Evolutionary conservation across 768 basidiomycete species (phyloP).

Genomic region (Sarcomyxa edulis): DNA sequence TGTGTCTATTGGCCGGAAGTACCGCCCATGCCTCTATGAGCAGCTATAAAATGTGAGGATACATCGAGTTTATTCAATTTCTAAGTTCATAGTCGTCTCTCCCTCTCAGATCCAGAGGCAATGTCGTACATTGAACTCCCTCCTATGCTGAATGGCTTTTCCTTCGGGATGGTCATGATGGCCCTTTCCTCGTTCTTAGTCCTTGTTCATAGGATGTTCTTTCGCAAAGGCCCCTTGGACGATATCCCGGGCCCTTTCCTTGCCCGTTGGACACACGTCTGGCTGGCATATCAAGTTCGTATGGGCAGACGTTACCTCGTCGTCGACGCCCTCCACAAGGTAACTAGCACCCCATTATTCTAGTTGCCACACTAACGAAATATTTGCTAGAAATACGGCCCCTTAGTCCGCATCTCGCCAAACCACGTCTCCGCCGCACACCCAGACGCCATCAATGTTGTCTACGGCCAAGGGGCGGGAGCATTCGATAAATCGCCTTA

Average conservation of each 20-base stretch:
- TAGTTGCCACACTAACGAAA: background rate
- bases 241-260: slow-evolving; percentile 24
- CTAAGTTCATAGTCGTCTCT: no score
- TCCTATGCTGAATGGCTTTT: slow-evolving; percentile 4
- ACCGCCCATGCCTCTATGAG: no score
- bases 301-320: slow-evolving; percentile 20
- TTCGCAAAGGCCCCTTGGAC: slow-evolving; percentile 7
- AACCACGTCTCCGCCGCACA: slow-evolving; percentile 26
- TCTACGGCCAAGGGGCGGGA: slow-evolving; percentile 25
- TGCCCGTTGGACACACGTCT: slow-evolving; percentile 23
- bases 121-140: slow-evolving; percentile 5
- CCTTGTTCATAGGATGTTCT: background rate
- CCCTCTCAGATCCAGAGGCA: no score
- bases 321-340: slow-evolving; percentile 23
- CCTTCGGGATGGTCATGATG: slow-evolving; percentile 4
- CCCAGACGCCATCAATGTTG: slow-evolving; percentile 17
- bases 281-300: slow-evolving; percentile 26
- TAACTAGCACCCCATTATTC: no score
- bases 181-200: slow-evolving; percentile 4
- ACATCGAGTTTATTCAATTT: no score
- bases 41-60: no score
- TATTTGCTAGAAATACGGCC: slow-evolving; percentile 19
- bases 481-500: slow-evolving; percentile 25
- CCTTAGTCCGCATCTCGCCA: slow-evolving; percentile 25
- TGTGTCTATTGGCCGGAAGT: no score